Evolutionary conservation across 2,329 filamentous ascomycete genomes (phyloP).

Genomic region (Rhynchosporium graminicola): DNA sequence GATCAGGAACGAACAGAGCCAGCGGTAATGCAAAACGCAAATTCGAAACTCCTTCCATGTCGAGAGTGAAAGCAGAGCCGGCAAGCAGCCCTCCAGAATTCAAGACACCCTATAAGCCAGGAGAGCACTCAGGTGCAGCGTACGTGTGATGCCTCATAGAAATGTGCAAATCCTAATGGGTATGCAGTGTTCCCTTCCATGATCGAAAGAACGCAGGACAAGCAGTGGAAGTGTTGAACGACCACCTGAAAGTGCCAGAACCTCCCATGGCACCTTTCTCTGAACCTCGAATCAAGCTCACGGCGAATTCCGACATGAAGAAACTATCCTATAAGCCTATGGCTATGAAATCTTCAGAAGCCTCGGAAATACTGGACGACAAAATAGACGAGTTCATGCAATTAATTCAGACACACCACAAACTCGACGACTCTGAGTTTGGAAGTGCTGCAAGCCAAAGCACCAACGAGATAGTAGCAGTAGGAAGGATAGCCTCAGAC

Average conservation of each 20-base stretch:
- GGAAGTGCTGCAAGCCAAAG: constrained; percentile 85
- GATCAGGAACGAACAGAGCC: constrained; percentile 33
- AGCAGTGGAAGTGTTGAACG: constrained; percentile 80
- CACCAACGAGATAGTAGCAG: constrained; percentile 82
- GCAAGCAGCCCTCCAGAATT: constrained; percentile 49
- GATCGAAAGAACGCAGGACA: constrained; percentile 80
- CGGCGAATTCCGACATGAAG: constrained; percentile 82
- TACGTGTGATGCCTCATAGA: constrained; percentile 25
- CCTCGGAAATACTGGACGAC: constrained; percentile 91
- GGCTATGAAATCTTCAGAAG: constrained; percentile 91
- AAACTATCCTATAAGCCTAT: constrained; percentile 91
- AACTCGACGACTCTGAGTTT: constrained; percentile 77
- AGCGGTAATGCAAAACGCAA: constrained; percentile 38
- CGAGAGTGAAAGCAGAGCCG: constrained; percentile 48
- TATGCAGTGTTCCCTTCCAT: constrained; percentile 62
- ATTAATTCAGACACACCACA: constrained; percentile 73
- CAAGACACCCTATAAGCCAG: constrained; percentile 43
- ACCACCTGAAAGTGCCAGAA: constrained; percentile 66
- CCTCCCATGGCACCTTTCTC: constrained; percentile 70
- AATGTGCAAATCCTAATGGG: neutral
- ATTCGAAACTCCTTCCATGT: constrained; percentile 50
- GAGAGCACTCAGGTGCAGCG: constrained; percentile 30
- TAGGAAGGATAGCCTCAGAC: constrained; percentile 90
- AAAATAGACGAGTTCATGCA: constrained; percentile 85
- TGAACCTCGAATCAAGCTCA: constrained; percentile 80